phyloP scores from a whole-genome alignment of 2,329 filamentous ascomycete species.

The Scedosporium dehoogii region DNA sequence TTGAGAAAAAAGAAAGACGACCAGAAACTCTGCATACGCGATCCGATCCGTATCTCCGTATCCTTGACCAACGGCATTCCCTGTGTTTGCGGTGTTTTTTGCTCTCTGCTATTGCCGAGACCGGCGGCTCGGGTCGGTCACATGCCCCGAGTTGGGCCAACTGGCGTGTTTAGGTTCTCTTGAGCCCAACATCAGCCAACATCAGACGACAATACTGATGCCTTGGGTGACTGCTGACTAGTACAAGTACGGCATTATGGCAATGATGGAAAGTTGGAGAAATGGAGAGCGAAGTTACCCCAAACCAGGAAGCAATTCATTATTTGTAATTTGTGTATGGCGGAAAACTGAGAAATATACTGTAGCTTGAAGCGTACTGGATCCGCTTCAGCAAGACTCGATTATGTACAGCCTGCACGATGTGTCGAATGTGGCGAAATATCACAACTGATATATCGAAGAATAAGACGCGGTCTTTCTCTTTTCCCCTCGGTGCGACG shows the following conservation, averaged over 20 bases:
- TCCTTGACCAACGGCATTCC: background rate
- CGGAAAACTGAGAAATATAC: no score
- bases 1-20: background rate
- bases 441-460: no score
- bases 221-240: background rate
- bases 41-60: background rate
- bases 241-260: background rate
- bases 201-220: conserved; percentile 8
- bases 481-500: no score
- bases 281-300: background rate
- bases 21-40: background rate
- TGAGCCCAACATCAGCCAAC: conserved; percentile 21
- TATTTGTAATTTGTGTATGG: no score
- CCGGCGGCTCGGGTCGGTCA: background rate
- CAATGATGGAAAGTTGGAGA: no score
- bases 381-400: no score
- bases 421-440: no score
- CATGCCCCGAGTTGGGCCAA: background rate
- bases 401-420: no score
- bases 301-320: no score
- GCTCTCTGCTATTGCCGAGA: background rate
- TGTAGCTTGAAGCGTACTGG: no score
- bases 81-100: no score
- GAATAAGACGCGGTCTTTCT: no score
- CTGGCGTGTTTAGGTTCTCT: conserved; percentile 9